These are phyloP conservation scores for Apophysomyces elegans DNA, from an alignment of 371 early-diverging fungal species.

Conservation along the genomic window DNA sequence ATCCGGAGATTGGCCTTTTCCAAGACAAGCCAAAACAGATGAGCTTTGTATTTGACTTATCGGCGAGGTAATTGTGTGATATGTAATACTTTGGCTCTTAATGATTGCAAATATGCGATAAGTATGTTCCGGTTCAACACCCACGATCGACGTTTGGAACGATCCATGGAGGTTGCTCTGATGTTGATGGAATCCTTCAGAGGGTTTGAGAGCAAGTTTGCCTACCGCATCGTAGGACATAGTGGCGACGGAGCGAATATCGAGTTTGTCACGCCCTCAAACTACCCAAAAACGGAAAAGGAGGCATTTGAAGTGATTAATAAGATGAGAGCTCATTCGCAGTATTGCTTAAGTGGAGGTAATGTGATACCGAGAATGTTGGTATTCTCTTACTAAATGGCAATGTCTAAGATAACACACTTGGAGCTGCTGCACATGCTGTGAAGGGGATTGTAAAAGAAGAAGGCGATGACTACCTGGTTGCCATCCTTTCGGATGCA, in stretches of 20 bases:
- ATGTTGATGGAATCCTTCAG: conserved; percentile 89
- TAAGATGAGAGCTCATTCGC: conserved; percentile 70
- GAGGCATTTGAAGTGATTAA: conserved; percentile 72
- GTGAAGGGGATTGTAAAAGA: conserved; percentile 75
- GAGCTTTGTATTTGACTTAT: conserved; percentile 82
- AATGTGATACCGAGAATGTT: conserved; percentile 3
- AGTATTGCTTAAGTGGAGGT: conserved; percentile 73
- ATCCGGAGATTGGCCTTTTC: conserved; percentile 68
- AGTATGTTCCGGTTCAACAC: conserved; percentile 80
- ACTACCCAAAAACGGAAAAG: conserved; percentile 79
- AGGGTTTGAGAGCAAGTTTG: conserved; percentile 82
- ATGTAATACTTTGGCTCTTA: not conserved
- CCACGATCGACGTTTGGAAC: conserved; percentile 71
- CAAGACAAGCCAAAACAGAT: conserved; percentile 81
- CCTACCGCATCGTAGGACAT: conserved; percentile 79
- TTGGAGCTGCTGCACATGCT: conserved; percentile 71
- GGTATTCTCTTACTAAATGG: too few relatives aligned
- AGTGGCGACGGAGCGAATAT: conserved; percentile 80
- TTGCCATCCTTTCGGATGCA: conserved; percentile 84
- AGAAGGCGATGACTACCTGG: conserved; percentile 83
- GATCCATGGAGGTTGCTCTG: conserved; percentile 74
- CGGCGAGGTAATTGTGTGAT: conserved; percentile 48
- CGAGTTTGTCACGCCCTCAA: conserved; percentile 69
- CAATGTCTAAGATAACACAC: conserved; percentile 64
- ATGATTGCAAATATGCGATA: not conserved